These are phyloP conservation scores for Pulicaria dysenterica DNA, from an alignment of 129 eudicot species.

Conservation along the genomic window DNA sequence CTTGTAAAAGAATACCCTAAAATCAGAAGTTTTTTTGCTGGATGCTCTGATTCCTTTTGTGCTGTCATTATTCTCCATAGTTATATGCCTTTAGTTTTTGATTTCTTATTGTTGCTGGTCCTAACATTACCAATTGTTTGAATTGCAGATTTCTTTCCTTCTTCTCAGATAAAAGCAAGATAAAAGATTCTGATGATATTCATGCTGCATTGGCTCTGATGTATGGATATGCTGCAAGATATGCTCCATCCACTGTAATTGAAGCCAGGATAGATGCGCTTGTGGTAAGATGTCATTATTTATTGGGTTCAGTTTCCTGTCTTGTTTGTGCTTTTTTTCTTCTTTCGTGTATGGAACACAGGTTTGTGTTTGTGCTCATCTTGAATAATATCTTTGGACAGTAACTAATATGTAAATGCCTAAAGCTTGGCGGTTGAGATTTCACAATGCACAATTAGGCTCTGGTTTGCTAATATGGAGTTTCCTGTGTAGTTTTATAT, in stretches of 20 bases:
- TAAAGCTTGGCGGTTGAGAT: too few relatives aligned
- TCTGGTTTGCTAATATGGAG: background rate
- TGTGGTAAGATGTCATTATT: constrained; percentile 54
- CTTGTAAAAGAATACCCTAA: background rate
- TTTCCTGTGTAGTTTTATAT: background rate
- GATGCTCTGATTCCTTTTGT: background rate
- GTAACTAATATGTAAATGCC: too few relatives aligned
- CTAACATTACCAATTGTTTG: constrained; percentile 22
- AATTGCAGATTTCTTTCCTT: constrained; percentile 74
- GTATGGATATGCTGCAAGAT: constrained; percentile 99
- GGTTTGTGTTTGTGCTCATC: background rate
- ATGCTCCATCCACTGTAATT: constrained; percentile 97
- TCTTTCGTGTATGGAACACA: background rate
- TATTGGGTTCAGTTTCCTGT: constrained; percentile 9
- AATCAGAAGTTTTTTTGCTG: background rate
- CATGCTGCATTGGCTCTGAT: constrained; percentile 97
- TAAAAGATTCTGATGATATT: constrained; percentile 95
- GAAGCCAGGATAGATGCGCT: constrained; percentile 99
- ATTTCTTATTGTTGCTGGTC: background rate
- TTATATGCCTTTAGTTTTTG: constrained; percentile 17
- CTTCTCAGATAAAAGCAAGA: constrained; percentile 81
- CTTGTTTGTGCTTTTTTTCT: background rate
- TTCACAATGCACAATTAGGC: background rate
- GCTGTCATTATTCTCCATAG: background rate
- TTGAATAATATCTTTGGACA: background rate